phyloP scores from a whole-genome alignment of 2,329 filamentous ascomycete species.

The Ophiostoma tasmaniense region DNA sequence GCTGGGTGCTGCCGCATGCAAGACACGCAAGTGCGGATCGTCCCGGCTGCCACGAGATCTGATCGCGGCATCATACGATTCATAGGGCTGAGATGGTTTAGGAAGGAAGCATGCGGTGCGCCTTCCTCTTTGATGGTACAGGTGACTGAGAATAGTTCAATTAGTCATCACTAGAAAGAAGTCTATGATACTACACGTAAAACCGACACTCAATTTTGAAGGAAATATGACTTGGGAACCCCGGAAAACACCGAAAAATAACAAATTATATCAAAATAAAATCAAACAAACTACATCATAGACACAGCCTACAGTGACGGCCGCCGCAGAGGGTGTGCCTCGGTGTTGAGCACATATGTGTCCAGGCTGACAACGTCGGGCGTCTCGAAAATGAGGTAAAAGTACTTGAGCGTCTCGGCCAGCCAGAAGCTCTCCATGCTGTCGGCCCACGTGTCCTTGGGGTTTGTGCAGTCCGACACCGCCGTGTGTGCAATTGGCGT shows the following conservation, averaged over 20 bases:
- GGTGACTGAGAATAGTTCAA: too few relatives aligned
- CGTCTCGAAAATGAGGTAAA: slow-evolving; percentile 54
- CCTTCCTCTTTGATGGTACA: background rate
- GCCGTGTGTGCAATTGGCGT: slow-evolving; percentile 43
- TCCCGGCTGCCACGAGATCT: background rate
- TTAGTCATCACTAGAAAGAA: too few relatives aligned
- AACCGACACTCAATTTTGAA: too few relatives aligned
- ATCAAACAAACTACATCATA: background rate
- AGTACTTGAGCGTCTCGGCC: slow-evolving; percentile 60
- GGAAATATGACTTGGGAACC: background rate
- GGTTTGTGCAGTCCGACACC: slow-evolving; percentile 42
- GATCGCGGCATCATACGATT: background rate
- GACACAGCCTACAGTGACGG: background rate
- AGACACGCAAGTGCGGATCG: background rate
- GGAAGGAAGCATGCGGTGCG: background rate
- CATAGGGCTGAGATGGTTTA: background rate
- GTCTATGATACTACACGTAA: too few relatives aligned
- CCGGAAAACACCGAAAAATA: background rate
- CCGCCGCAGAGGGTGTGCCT: slow-evolving; percentile 43
- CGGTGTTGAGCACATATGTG: slow-evolving; percentile 52
- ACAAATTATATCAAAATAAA: background rate
- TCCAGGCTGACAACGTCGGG: slow-evolving; percentile 52
- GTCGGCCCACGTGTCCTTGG: slow-evolving; percentile 38
- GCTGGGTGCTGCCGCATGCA: background rate
- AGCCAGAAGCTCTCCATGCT: slow-evolving; percentile 71